Base-by-base conservation (phyloP, 2,329 filamentous ascomycete genomes). In the Aspergillus piperis region DNA sequence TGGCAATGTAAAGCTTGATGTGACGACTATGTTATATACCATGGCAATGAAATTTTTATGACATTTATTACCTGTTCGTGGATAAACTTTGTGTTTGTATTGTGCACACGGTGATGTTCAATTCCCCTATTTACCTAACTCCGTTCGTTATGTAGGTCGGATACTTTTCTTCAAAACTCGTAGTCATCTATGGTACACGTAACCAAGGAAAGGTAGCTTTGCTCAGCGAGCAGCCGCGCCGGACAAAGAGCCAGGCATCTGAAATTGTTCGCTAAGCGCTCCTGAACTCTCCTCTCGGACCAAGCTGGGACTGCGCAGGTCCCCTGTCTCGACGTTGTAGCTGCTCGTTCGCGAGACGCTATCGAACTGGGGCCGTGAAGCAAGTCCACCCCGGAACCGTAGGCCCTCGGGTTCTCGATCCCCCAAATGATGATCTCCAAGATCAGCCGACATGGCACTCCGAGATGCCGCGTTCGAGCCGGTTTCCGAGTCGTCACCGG, bases 401-500 rank as follows among this genome's bases (percentile, higher is more conserved):
- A 78, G 63, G 3, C 74, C 73, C 30, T 76, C 73, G 15, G 67
- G 62, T 21, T 73, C 70, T 23, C 66, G 62, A 21, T 65, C 62
- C 39, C 64, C 68, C 42, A 70, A 5, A 13, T 36, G 62, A 19
- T 68, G 62, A 0, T 62, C 65, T 11, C 69, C 66, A 25, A 66
- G 64, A 38, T 77, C 71, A 2, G 66, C 65, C 2, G 68, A 69
- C 27, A 71, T 64, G 5, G 70, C 68, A 47, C 69, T 71, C 15
- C 72, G 68, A 5, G 75, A 70, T 4, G 73, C 67, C 8, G 66
- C 68, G 11, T 72, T 72, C 2, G 71, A 74, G 11, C 68, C 67
- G n/a, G 72, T 71, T 23, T 77, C 75, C 0, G 75, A 78, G 49
- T 81, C 79, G 5, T 79, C 76, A 8, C 75, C 74, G 0, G 76